Conservation (phyloP, 495 filamentous ascomycete species). For the Aspergillus kassunensis region DNA sequence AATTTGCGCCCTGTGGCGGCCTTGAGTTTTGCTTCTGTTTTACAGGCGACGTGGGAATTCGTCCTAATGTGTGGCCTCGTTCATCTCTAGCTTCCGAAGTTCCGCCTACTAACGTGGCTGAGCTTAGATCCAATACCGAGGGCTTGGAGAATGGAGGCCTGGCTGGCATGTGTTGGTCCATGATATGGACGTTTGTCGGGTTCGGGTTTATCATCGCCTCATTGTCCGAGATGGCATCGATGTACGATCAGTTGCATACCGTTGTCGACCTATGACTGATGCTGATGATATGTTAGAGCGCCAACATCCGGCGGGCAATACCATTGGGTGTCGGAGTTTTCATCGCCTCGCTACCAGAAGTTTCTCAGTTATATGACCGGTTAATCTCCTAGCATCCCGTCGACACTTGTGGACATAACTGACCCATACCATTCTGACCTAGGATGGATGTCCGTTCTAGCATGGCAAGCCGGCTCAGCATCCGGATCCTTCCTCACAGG, state of each 20-base stretch:
- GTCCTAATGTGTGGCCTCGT: conserved; percentile 24
- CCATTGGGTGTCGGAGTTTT: conserved; percentile 21
- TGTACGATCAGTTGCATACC: conserved; percentile 3
- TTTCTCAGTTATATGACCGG: conserved; percentile 39
- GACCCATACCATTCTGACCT: background rate
- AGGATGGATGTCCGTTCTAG: conserved; percentile 39
- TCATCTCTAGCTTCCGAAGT: background rate
- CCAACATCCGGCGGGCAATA: conserved; percentile 43
- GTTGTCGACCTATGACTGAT: background rate
- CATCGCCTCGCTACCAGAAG: conserved; percentile 34
- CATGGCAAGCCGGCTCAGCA: conserved; percentile 36
- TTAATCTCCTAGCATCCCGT: background rate
- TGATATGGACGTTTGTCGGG: conserved; percentile 16
- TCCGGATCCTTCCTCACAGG: conserved; percentile 30
- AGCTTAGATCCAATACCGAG: conserved; percentile 7
- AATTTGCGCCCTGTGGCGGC: conserved; percentile 46
- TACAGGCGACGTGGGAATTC: conserved; percentile 49
- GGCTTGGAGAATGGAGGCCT: conserved; percentile 17
- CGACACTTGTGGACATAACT: no score
- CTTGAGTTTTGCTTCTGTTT: conserved; percentile 42
- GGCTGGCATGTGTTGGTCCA: conserved; percentile 18
- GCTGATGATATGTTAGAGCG: conserved; percentile 16
- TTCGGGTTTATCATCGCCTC: conserved; percentile 21
- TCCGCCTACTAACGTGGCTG: background rate
- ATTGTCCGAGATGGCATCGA: conserved; percentile 31